Base-by-base conservation (phyloP, 139 green algal genomes). In the Haematococcus sp. region DNA sequence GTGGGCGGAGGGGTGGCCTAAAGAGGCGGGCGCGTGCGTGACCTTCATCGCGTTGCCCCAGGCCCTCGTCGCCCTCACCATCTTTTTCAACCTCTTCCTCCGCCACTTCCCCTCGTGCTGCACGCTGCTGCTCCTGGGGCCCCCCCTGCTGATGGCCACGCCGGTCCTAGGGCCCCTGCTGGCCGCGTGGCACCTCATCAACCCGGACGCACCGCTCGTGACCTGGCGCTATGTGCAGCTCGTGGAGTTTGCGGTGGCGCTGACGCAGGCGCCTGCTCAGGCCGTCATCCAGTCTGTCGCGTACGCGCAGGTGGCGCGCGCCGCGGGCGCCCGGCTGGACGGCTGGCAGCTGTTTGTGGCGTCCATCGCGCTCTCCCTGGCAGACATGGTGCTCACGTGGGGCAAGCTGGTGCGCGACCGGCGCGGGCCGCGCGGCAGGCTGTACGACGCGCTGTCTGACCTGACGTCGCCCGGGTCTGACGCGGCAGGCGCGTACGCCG, bases 171-270 rank as follows among this genome's bases (percentile, higher is more conserved):
- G 68, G 16, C 79, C 79, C 2, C 15, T 81, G 19, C 40, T 85
- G 49, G 79, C 79, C 1, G 22, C 76, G 27, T 76, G 70, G 54
- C 78, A 85, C 49, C 59, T 76, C 9, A 44, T 63, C 56, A 81
- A 85, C 65, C 63, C 74, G 5, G 46, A 79, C 40, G 55, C 78
- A 33, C 74, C 79, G 2, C 49, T 85, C 13, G 79, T 81, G 15
- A 81, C 74, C 30, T 85, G 79, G 79, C 64, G 79, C 65, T 85
- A 85, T 49, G 32, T 85, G 70, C 74, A 85, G 79, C 70, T 85
- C 16, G 32, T 81, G 35, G 79, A 85, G 79, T 85, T 85, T 44
- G 32, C 33, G 4, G 75, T 85, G n/a, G 70, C 72, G 59, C 75
- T 85, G 55, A 33, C 81, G 20, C 75, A 81, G 64, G 70, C 79